Base-by-base conservation (phyloP, 2,329 filamentous ascomycete species). In the Rasamsonia emersonii region DNA sequence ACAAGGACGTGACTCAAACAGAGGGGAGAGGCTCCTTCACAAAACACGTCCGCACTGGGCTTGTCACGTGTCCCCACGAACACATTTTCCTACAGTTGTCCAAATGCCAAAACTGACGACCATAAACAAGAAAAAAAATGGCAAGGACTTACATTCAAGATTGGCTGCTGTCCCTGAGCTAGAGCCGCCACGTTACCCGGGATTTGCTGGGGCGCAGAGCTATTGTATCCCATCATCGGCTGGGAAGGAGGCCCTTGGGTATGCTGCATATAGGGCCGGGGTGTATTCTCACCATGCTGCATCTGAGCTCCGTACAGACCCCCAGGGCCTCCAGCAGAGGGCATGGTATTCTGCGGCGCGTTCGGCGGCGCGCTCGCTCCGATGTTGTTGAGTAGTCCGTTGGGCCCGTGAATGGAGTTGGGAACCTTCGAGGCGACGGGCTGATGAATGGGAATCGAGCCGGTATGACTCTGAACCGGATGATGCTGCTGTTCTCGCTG, bases 361-460 rank as follows among this genome's bases (percentile, higher is more conserved):
- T 68, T 71, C 21, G 69, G 58, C 17, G 72, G 67, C 21, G 68
- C 64, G 19, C 72, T 71, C 19, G 73, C 70, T 32, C 78, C 77
- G 46, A 86, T 77, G 44, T 79, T 85, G 6, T 80, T 75, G 23
- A 96, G 74, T 20, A 96, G 71, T 6, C 89, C 89, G 44, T 91
- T 89, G 2, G 89, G 89, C 27, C 86, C 93, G 54, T 94, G 89
- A 35, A 95, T 93, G 32, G 85, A 82, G 42, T 79, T 82, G 36
- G 81, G 64, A 41, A 86, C 68, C 60, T 88, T 70, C 53, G 86
- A 77, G 40, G 89, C 89, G 37, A 95, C 86, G 4, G 89, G 89
- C 58, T 96, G 89, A 60, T 96, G 89, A 47, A 96, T 80, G 33
- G 88, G 86, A 33, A 94, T 84, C 3, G 88, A 86, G 36, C 82